A percentile compares a stretch with the other conserved stretches of the same genome.
phyloP scores from a whole-genome alignment of 768 basidiomycete genomes.

The Amylocystis lapponica region DNA sequence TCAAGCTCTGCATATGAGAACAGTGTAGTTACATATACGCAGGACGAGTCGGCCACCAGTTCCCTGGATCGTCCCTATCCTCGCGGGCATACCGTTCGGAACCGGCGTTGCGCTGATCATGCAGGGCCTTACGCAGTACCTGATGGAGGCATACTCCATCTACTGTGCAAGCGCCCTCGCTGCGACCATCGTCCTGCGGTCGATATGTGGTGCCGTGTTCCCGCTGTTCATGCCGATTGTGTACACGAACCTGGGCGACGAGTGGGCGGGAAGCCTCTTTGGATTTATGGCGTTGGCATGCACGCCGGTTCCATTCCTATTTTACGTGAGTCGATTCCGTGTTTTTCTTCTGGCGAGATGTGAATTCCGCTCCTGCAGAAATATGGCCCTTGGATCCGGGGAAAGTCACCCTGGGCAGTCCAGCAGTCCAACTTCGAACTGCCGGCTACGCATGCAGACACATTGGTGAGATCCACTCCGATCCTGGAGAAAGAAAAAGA shows the following conservation, averaged over 20 bases:
- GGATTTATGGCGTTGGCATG: conserved; percentile 44
- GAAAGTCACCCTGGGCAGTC: not conserved
- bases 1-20: not conserved
- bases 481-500: too few species aligned
- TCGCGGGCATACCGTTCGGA: conserved; percentile 66
- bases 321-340: conserved; percentile 39
- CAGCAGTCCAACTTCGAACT: not conserved
- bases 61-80: conserved; percentile 64
- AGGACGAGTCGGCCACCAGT: conserved; percentile 48
- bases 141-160: conserved; percentile 66
- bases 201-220: conserved; percentile 55
- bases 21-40: not conserved
- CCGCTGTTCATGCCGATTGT: conserved; percentile 51
- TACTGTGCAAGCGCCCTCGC: conserved; percentile 67
- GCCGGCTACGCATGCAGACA: too few species aligned
- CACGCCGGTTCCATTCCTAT: conserved; percentile 50
- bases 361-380: conserved; percentile 1
- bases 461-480: not conserved
- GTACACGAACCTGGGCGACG: conserved; percentile 47
- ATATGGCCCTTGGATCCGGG: conserved; percentile 13
- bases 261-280: conserved; percentile 52
- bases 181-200: conserved; percentile 62
- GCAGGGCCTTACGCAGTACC: conserved; percentile 59
- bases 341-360: not conserved
- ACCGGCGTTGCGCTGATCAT: conserved; percentile 57